A percentile compares a stretch with the other conserved stretches of the same genome.
Conservation (phyloP, 352 stramenopile species). For the Pythium catenulatum region DNA sequence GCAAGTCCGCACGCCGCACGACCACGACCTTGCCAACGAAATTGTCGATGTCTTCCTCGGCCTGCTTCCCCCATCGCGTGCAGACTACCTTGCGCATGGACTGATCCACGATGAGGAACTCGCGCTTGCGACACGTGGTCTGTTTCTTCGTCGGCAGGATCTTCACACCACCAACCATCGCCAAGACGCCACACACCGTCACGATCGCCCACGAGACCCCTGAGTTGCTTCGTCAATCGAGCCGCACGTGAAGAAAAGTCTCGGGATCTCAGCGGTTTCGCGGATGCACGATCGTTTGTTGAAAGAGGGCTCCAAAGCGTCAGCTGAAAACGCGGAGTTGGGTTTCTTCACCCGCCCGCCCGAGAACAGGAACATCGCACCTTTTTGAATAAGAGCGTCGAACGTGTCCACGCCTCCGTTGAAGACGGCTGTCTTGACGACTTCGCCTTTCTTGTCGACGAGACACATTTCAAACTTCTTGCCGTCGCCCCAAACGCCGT, state of each 20-base stretch:
- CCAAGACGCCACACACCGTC: background rate
- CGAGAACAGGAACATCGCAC: background rate
- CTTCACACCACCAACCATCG: background rate
- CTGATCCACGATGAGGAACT: background rate
- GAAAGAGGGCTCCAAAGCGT: background rate
- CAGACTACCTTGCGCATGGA: constrained; percentile 12
- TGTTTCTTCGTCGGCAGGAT: background rate
- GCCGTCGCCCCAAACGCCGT: background rate
- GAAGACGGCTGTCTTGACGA: background rate
- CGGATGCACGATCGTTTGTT: background rate
- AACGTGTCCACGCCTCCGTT: background rate
- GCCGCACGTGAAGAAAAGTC: background rate
- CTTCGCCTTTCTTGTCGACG: background rate
- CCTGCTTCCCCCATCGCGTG: background rate
- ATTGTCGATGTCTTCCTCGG: background rate
- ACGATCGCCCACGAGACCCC: background rate
- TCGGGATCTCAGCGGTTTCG: background rate
- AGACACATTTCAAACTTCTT: background rate
- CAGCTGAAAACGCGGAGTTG: background rate
- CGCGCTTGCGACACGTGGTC: background rate
- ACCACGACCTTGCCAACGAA: background rate
- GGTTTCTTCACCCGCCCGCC: background rate
- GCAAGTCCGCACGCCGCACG: background rate
- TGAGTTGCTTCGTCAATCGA: background rate
- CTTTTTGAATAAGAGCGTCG: background rate